Evolutionary conservation across 2,329 filamentous ascomycete genomes (phyloP).

Genomic region (Epichloe typhina): DNA sequence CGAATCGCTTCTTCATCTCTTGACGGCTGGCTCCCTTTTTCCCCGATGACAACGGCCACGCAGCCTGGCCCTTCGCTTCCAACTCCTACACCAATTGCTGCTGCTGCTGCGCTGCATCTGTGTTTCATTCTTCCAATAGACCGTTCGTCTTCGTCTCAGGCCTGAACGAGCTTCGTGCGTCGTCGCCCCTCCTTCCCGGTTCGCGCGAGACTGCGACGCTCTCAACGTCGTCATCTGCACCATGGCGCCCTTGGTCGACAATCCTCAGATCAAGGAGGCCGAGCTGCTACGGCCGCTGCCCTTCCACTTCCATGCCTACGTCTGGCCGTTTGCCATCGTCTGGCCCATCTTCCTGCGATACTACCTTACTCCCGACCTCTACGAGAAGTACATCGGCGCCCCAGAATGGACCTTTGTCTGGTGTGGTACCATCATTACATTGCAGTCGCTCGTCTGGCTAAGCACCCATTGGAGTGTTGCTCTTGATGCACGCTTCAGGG

Average conservation of each 20-base stretch:
- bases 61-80: not conserved
- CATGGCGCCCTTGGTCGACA: slow-evolving; percentile 80
- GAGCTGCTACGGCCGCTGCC: slow-evolving; percentile 81
- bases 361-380: slow-evolving; percentile 71
- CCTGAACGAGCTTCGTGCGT: not conserved
- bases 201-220: slow-evolving; percentile 1
- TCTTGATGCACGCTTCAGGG: slow-evolving; percentile 68
- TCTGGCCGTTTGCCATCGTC: slow-evolving; percentile 83
- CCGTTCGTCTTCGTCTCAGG: not conserved
- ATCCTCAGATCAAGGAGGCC: slow-evolving; percentile 75
- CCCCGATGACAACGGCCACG: slow-evolving; percentile 3
- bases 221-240: slow-evolving; percentile 5
- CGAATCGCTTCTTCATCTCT: not conserved
- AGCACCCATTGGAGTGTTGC: slow-evolving; percentile 97
- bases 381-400: slow-evolving; percentile 83
- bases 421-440: slow-evolving; percentile 73
- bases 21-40: not conserved
- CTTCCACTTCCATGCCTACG: slow-evolving; percentile 68
- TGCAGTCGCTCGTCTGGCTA: slow-evolving; percentile 83
- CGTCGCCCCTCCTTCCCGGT: not conserved
- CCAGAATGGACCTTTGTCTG: slow-evolving; percentile 98
- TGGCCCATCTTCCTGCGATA: slow-evolving; percentile 88
- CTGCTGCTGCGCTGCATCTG: not conserved
- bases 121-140: not conserved
- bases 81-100: not conserved